Percentiles rank a stretch among this genome's conserved stretches.
phyloP scores from a whole-genome alignment of 257 asterid genomes.

The Rehmannia glutinosa region DNA sequence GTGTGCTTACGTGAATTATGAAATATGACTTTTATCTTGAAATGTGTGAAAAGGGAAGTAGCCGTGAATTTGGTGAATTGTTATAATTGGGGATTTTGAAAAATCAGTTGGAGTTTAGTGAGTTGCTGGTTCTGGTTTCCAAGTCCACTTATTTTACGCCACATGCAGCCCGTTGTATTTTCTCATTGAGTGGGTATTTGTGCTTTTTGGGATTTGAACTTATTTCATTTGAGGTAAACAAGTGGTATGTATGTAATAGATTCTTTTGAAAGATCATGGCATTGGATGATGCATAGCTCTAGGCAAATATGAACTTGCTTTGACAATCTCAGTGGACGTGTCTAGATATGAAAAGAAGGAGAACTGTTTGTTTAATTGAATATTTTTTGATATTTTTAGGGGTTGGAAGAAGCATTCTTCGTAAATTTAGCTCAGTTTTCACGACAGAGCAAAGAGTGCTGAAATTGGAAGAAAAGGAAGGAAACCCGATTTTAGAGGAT shows the following conservation, averaged over 20 bases:
- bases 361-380: neutral
- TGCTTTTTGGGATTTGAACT: too few species aligned
- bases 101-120: neutral
- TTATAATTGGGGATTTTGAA: neutral
- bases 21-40: neutral
- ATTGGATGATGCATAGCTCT: neutral
- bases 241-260: too few species aligned
- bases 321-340: neutral
- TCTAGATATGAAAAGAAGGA: neutral
- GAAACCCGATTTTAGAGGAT: conserved; percentile 33
- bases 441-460: conserved; percentile 32
- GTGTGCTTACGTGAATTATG: neutral
- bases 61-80: neutral
- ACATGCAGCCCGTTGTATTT: neutral
- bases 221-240: too few species aligned
- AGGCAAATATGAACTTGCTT: neutral
- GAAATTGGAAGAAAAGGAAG: conserved; percentile 41
- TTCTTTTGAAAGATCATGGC: neutral
- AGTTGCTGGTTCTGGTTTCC: neutral
- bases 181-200: neutral
- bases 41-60: neutral
- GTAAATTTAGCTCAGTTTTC: conserved; percentile 35
- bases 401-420: conserved; percentile 23
- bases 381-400: conserved; percentile 31
- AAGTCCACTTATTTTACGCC: too few species aligned